Percentiles rank a stretch among this genome's conserved stretches.
phyloP scores from a whole-genome alignment of 441 rosid species.

The Codiaeum variegatum region DNA sequence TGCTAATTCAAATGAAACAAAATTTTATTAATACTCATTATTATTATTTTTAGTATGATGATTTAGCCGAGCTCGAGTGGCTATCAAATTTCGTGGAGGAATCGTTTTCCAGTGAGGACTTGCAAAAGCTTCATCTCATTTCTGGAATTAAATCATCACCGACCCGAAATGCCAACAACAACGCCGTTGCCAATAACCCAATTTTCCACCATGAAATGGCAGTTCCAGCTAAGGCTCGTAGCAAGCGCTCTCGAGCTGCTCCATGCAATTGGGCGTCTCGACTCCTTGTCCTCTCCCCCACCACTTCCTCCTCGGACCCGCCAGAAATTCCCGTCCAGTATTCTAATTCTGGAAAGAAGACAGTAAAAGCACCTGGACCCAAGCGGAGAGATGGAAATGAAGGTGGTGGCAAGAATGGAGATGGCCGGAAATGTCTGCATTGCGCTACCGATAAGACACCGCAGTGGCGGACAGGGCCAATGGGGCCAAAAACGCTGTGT shows the following conservation, averaged over 20 bases:
- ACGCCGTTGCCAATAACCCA: slow-evolving; percentile 20
- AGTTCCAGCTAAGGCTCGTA: slow-evolving; percentile 82
- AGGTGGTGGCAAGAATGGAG: slow-evolving; percentile 23
- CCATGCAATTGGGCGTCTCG: slow-evolving; percentile 83
- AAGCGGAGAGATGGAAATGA: slow-evolving; percentile 36
- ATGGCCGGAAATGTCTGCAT: slow-evolving; percentile 66
- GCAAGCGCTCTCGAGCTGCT: slow-evolving; percentile 84
- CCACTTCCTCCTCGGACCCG: slow-evolving; percentile 35
- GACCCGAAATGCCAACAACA: slow-evolving; percentile 34
- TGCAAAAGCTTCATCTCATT: slow-evolving; percentile 73
- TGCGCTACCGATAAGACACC: slow-evolving; percentile 93
- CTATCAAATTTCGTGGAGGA: slow-evolving; percentile 90
- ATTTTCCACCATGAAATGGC: slow-evolving; percentile 46
- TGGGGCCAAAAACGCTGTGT: slow-evolving; percentile 89
- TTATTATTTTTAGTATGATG: slow-evolving; percentile 52
- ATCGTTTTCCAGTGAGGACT: slow-evolving; percentile 85
- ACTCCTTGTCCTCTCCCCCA: slow-evolving; percentile 48
- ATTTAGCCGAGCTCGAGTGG: slow-evolving; percentile 93
- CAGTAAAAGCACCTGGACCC: slow-evolving; percentile 22
- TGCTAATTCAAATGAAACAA: no score
- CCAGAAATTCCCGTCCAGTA: slow-evolving; percentile 23
- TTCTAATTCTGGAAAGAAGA: slow-evolving; percentile 26
- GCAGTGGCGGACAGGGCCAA: slow-evolving; percentile 93
- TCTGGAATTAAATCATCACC: slow-evolving; percentile 61
- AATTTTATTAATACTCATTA: no score